phyloP scores from a whole-genome alignment of 139 green algal genomes.

The Eudorina sp. region DNA sequence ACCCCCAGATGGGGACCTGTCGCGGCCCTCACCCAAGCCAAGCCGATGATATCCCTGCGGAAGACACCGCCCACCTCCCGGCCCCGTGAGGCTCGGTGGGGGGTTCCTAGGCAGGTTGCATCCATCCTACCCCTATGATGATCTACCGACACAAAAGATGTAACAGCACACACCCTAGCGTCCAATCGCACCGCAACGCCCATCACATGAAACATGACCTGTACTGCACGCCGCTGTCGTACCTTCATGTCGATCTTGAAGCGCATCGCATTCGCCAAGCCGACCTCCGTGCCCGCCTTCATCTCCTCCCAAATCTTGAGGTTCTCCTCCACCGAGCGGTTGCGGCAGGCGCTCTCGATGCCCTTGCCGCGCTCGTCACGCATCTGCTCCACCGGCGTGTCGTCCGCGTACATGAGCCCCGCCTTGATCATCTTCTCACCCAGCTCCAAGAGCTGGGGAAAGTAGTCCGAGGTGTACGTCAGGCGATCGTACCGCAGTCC shows the following conservation, averaged over 20 bases:
- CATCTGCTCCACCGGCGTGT: conserved; percentile 89
- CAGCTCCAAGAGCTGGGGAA: conserved; percentile 82
- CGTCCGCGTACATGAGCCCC: conserved; percentile 95
- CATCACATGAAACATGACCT: too few relatives aligned
- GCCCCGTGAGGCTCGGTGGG: neutral
- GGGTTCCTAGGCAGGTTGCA: conserved; percentile 17
- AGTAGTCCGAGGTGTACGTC: conserved; percentile 97
- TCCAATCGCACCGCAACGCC: too few relatives aligned
- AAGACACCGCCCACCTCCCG: conserved; percentile 44
- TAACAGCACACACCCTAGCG: too few relatives aligned
- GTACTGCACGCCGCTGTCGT: too few relatives aligned
- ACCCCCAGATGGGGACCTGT: neutral
- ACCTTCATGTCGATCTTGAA: conserved; percentile 96
- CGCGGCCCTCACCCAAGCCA: conserved; percentile 56
- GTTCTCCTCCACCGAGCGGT: conserved; percentile 86
- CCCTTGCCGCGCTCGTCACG: conserved; percentile 86
- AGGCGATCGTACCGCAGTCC: conserved; percentile 84
- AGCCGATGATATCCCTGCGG: conserved; percentile 30
- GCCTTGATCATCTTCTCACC: conserved; percentile 90
- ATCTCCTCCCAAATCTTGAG: conserved; percentile 93
- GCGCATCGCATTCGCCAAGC: conserved; percentile 86
- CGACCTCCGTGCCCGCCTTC: conserved; percentile 82
- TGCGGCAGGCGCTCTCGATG: conserved; percentile 81
- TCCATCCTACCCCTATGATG: too few relatives aligned
- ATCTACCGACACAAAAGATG: too few relatives aligned